Conservation (phyloP, 108 stramenopile genomes). For the Seminavis robusta region DNA sequence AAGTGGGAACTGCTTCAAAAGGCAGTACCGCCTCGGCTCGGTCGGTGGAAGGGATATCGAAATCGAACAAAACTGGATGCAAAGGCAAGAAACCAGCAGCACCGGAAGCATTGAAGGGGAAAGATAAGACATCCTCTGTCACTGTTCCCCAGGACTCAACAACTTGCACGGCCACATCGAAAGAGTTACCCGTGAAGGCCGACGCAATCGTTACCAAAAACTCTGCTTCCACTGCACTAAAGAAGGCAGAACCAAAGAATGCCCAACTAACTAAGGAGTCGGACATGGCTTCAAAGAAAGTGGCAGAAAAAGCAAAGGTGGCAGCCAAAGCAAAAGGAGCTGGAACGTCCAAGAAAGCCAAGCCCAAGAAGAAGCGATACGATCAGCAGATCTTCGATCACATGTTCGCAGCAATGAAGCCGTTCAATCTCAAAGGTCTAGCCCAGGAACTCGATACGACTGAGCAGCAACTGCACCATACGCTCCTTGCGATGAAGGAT, state of each 20-base stretch:
- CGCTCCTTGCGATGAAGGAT: conserved; percentile 66
- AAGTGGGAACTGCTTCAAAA: no score
- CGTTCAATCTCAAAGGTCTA: conserved; percentile 69
- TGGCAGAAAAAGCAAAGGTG: neutral
- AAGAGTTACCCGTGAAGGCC: no score
- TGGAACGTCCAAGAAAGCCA: conserved; percentile 3
- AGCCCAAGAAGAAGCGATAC: conserved; percentile 57
- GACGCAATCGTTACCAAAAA: no score
- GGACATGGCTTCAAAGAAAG: neutral
- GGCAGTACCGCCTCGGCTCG: no score
- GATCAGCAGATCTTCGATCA: conserved; percentile 64
- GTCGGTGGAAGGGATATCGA: no score
- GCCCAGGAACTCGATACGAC: conserved; percentile 56
- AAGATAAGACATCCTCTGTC: no score
- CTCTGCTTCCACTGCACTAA: no score
- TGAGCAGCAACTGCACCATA: conserved; percentile 51
- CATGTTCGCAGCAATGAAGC: conserved; percentile 62
- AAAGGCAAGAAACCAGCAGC: no score
- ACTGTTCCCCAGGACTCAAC: no score
- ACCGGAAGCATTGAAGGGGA: no score
- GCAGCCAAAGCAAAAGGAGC: neutral
- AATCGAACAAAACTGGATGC: no score
- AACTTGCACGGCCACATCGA: no score
- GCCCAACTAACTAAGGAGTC: neutral
- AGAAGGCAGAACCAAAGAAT: neutral